These are phyloP conservation scores for Zanthoxylum bungeanum DNA, from an alignment of 345 rosid genomes.

Conservation along the genomic window DNA sequence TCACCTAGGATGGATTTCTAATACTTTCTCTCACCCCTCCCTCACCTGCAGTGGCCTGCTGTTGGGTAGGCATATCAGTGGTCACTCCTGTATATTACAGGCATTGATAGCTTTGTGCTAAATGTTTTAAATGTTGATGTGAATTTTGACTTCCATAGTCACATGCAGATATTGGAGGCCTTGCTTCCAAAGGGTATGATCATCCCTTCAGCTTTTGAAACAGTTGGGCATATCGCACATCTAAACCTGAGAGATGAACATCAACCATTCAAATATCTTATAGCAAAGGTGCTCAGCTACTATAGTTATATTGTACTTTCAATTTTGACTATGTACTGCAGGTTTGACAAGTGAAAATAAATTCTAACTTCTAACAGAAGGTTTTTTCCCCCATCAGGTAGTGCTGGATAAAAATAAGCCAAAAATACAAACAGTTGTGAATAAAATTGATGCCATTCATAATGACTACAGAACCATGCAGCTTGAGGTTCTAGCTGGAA, in stretches of 20 bases:
- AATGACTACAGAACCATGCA: constrained; percentile 87
- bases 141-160: constrained; percentile 8
- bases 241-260: constrained; percentile 79
- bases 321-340: not conserved
- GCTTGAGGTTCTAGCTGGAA: constrained; percentile 94
- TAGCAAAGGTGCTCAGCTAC: constrained; percentile 61
- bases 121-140: constrained; percentile 8
- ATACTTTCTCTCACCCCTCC: not conserved
- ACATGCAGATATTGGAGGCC: constrained; percentile 73
- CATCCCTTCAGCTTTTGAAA: constrained; percentile 88
- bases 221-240: constrained; percentile 86
- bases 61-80: not conserved
- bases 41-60: not conserved
- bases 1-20: not conserved
- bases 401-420: constrained; percentile 87
- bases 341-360: constrained; percentile 5
- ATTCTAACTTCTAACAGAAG: constrained; percentile 9
- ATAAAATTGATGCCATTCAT: constrained; percentile 70
- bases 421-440: constrained; percentile 87
- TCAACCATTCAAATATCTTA: constrained; percentile 56
- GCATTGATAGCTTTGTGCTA: not conserved
- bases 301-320: not conserved
- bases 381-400: constrained; percentile 43
- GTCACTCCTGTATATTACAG: not conserved
- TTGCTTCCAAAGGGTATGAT: constrained; percentile 68